Conservation (phyloP, 1,284 basidiomycete genomes). For the Sanghuangporus weigelae region DNA sequence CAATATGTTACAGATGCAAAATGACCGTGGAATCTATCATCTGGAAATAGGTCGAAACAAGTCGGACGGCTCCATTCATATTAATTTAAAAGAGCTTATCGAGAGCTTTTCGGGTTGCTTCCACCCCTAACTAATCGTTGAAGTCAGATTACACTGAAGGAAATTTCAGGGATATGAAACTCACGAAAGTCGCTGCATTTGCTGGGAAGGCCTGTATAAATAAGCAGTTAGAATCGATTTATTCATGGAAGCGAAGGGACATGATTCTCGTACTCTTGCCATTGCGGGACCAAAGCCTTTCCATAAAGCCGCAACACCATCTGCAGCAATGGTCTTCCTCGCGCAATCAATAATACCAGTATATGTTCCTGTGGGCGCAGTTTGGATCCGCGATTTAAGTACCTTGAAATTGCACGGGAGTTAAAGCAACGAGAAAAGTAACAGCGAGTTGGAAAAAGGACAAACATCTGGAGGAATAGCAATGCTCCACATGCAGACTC, state of each 20-base stretch:
- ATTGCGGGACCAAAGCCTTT: slow-evolving; percentile 98
- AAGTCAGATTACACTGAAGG: background rate
- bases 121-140: slow-evolving; percentile 66
- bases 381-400: slow-evolving; percentile 94
- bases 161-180: slow-evolving; percentile 30
- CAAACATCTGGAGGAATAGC: slow-evolving; percentile 93
- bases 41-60: background rate
- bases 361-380: slow-evolving; percentile 96
- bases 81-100: slow-evolving; percentile 52
- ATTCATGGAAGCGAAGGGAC: slow-evolving; percentile 24
- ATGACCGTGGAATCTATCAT: background rate
- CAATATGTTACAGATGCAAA: background rate
- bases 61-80: background rate
- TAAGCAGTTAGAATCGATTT: slow-evolving; percentile 11
- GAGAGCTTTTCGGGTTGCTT: slow-evolving; percentile 70
- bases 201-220: slow-evolving; percentile 76
- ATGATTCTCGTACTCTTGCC: slow-evolving; percentile 56
- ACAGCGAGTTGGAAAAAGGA: background rate
- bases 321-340: slow-evolving; percentile 86
- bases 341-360: slow-evolving; percentile 92
- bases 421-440: slow-evolving; percentile 6
- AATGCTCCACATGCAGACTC: slow-evolving; percentile 96
- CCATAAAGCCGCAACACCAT: slow-evolving; percentile 89
- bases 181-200: slow-evolving; percentile 92
- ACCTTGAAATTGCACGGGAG: slow-evolving; percentile 47